Evolutionary conservation across 2,329 filamentous ascomycete genomes (phyloP), one percentile per base, ranked within the genome.

Genomic region (Aureobasidium sp.): DNA sequence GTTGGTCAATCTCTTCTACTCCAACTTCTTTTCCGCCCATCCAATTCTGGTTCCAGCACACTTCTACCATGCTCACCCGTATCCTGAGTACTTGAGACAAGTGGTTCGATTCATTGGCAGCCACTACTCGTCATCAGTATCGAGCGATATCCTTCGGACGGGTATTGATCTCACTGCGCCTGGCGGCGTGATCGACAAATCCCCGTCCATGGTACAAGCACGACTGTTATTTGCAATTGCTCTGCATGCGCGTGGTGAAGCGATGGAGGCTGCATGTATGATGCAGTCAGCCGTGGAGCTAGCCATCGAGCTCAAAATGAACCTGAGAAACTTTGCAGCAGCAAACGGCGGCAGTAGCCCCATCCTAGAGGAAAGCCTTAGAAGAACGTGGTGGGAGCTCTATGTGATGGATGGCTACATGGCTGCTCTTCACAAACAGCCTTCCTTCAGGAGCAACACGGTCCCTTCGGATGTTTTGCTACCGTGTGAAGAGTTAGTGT

Each of bases 341-440:
- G 74, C 80, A 5, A 79, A 90, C 67, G 86, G 88, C 16, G 78
- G 81, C 32, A 84, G 84, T 5, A 83, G 88, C 63, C 79, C 84
- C 0, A 78, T 91, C 1, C 71, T 92, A 3, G 89, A 93, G 70
- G 92, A 97, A 73, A 90, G 87, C 71, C 88, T 90, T 83, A 83
- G 91, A 21, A 82, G 92, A 63, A 97, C 91, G 1, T 97, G 91
- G 91, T 97, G 92, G 92, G 91, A 84, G 67, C 69, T 90, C 42
- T 93, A 87, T 70, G 82, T 90, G n/a, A 83, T 90, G 15, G 91
- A 96, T 71, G 90, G 88, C 60, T 88, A 96, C 82, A 82, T 95
- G 66, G 89, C 90, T 5, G 90, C 89, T 3, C 86, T 96, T 66
- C 89, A 89, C 66, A 83, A 86, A 13, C 83, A 84, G 64, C 87